phyloP scores from a whole-genome alignment of 345 rosid genomes.

The Hibiscus syriacus region DNA sequence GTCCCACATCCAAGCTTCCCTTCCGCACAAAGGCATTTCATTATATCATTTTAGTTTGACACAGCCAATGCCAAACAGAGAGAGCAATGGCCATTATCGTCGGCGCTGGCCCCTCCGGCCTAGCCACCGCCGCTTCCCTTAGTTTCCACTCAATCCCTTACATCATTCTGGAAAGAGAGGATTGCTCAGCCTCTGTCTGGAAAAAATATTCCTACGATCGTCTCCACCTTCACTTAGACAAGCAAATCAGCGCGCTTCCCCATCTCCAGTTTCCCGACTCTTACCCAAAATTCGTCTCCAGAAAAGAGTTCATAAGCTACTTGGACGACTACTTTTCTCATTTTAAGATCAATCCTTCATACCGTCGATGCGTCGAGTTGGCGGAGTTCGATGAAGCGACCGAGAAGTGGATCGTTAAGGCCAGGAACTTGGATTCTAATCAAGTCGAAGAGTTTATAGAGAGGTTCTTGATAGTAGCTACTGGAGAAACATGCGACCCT shows the following conservation, averaged over 20 bases:
- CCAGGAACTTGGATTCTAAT: conserved; percentile 29
- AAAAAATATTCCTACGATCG: conserved; percentile 62
- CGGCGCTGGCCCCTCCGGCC: too few relatives aligned
- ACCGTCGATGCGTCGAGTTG: conserved; percentile 36
- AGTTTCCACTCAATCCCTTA: conserved; percentile 45
- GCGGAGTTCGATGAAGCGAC: conserved; percentile 33
- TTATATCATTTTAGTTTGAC: too few relatives aligned
- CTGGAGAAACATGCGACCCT: conserved; percentile 46
- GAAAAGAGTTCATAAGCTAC: conserved; percentile 42
- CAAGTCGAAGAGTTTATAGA: conserved; percentile 39
- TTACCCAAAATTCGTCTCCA: conserved; percentile 40
- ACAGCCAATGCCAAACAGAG: too few relatives aligned
- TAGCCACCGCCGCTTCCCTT: conserved; percentile 62
- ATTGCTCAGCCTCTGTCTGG: conserved; percentile 62
- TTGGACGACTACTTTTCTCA: conserved; percentile 45
- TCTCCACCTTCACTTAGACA: conserved; percentile 63
- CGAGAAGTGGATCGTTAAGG: conserved; percentile 44
- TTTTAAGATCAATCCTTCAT: conserved; percentile 47
- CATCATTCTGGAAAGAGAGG: conserved; percentile 58
- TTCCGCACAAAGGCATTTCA: too few relatives aligned
- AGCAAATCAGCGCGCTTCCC: conserved; percentile 54
- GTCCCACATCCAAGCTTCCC: too few relatives aligned
- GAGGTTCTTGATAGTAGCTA: conserved; percentile 51
- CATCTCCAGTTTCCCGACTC: conserved; percentile 39
- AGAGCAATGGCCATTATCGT: conserved; percentile 55